Conservation (phyloP, 108 stramenopile species). For the Mayamaea pseudoterrestris region DNA sequence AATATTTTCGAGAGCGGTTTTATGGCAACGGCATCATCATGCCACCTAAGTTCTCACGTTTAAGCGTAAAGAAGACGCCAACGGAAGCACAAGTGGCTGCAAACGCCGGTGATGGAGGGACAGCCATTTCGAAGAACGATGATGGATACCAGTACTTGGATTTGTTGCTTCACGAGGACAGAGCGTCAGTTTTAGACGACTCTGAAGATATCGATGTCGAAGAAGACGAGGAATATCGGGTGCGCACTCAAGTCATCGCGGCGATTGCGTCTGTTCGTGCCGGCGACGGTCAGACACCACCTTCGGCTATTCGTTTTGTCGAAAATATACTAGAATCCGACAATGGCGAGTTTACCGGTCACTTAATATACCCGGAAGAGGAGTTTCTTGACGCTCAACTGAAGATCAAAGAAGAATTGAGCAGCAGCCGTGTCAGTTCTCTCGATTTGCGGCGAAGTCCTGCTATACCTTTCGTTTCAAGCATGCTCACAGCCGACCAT, state of each 20-base stretch:
- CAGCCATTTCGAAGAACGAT: slow-evolving; percentile 14
- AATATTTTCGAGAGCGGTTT: slow-evolving; percentile 75
- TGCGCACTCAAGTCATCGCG: slow-evolving; percentile 59
- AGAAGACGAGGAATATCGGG: slow-evolving; percentile 80
- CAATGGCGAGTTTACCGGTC: slow-evolving; percentile 52
- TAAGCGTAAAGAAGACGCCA: slow-evolving; percentile 20
- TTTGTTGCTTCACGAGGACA: slow-evolving; percentile 40
- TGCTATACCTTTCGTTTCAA: slow-evolving; percentile 37
- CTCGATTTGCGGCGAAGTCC: neutral
- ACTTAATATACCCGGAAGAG: slow-evolving; percentile 52
- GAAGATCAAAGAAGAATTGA: slow-evolving; percentile 5
- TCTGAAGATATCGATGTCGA: slow-evolving; percentile 73
- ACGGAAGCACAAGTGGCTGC: slow-evolving; percentile 21
- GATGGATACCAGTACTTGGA: slow-evolving; percentile 68
- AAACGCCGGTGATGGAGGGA: too few species aligned
- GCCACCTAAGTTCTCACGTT: slow-evolving; percentile 62
- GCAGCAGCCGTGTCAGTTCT: neutral
- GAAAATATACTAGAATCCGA: slow-evolving; percentile 54
- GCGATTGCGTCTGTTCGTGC: slow-evolving; percentile 75
- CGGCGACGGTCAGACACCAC: slow-evolving; percentile 73
- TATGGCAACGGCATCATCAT: slow-evolving; percentile 48
- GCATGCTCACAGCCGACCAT: slow-evolving; percentile 62
- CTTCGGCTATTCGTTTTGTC: slow-evolving; percentile 45
- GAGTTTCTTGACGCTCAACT: slow-evolving; percentile 20
- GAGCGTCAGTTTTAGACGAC: slow-evolving; percentile 46